phyloP scores from a whole-genome alignment of 257 asterid species.

The Cordia subcordata region DNA sequence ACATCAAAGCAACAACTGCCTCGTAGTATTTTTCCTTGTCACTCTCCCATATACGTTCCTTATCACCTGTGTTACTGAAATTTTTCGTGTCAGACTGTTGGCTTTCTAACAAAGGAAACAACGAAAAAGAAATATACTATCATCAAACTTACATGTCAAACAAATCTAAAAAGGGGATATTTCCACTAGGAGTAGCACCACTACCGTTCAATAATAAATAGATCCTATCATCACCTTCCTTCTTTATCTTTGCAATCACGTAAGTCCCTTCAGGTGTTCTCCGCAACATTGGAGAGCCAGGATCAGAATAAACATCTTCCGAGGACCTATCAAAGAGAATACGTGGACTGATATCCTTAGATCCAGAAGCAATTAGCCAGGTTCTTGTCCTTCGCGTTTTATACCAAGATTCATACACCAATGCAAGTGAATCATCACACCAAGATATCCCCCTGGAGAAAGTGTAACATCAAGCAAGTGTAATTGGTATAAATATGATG shows the following conservation, averaged over 20 bases:
- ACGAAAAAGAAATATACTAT: slow-evolving; percentile 18
- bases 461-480: slow-evolving; percentile 17
- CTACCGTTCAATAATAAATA: slow-evolving; percentile 69
- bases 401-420: slow-evolving; percentile 96
- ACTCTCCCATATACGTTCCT: slow-evolving; percentile 98
- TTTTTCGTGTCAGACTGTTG: slow-evolving; percentile 31
- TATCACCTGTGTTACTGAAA: slow-evolving; percentile 87
- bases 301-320: slow-evolving; percentile 99
- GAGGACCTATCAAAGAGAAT: slow-evolving; percentile 95
- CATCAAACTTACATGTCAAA: slow-evolving; percentile 81
- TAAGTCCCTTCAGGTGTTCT: slow-evolving; percentile 80
- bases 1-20: slow-evolving; percentile 78
- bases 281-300: slow-evolving; percentile 94
- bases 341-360: slow-evolving; percentile 53
- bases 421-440: slow-evolving; percentile 91
- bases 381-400: slow-evolving; percentile 70
- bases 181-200: slow-evolving; percentile 99
- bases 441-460: slow-evolving; percentile 81
- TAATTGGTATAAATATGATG: slow-evolving; percentile 6
- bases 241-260: slow-evolving; percentile 83
- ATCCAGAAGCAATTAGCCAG: slow-evolving; percentile 82
- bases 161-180: slow-evolving; percentile 83
- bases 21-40: slow-evolving; percentile 84
- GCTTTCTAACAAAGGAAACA: slow-evolving; percentile 14
- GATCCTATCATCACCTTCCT: slow-evolving; percentile 58